Conservation (phyloP, 225 moss, liverwort and hornwort species). For the Marchantia polymorpha region DNA sequence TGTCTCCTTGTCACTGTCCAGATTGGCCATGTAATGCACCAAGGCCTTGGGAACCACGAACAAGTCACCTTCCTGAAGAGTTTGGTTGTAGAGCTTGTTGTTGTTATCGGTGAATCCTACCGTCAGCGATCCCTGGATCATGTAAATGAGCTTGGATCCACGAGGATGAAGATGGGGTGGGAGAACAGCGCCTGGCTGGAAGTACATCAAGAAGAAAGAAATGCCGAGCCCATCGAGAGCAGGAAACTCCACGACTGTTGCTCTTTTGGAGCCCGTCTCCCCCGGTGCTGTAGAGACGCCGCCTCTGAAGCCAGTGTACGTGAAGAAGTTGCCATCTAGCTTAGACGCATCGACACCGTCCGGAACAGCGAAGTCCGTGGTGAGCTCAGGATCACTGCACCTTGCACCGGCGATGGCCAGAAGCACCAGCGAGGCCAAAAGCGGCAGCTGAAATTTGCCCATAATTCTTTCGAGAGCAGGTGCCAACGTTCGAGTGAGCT, state of each 20-base stretch:
- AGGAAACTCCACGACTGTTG: constrained; percentile 15
- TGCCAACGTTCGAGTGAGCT: too few relatives aligned
- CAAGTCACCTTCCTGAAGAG: constrained; percentile 13
- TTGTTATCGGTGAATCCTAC: constrained; percentile 26
- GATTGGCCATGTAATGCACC: constrained; percentile 23
- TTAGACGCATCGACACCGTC: constrained; percentile 15
- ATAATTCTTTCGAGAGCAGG: too few relatives aligned
- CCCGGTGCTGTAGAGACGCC: constrained; percentile 3
- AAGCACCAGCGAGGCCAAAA: background rate
- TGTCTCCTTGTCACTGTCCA: background rate
- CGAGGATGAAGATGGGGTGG: constrained; percentile 11
- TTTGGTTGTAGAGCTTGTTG: constrained; percentile 27
- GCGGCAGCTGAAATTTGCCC: too few relatives aligned
- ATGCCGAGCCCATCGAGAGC: constrained; percentile 17
- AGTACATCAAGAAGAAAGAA: constrained; percentile 24
- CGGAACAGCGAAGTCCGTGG: constrained; percentile 19
- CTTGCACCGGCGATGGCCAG: background rate
- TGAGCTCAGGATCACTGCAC: constrained; percentile 20
- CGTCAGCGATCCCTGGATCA: constrained; percentile 16
- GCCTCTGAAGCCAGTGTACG: constrained; percentile 24
- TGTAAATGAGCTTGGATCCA: constrained; percentile 8
- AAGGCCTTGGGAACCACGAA: constrained; percentile 26
- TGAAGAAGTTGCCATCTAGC: constrained; percentile 30
- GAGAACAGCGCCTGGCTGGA: constrained; percentile 15
- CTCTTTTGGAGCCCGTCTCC: background rate